These are phyloP conservation scores for Coniochaeta pulveracea DNA, from an alignment of 2,329 filamentous ascomycete species.

Conservation along the genomic window DNA sequence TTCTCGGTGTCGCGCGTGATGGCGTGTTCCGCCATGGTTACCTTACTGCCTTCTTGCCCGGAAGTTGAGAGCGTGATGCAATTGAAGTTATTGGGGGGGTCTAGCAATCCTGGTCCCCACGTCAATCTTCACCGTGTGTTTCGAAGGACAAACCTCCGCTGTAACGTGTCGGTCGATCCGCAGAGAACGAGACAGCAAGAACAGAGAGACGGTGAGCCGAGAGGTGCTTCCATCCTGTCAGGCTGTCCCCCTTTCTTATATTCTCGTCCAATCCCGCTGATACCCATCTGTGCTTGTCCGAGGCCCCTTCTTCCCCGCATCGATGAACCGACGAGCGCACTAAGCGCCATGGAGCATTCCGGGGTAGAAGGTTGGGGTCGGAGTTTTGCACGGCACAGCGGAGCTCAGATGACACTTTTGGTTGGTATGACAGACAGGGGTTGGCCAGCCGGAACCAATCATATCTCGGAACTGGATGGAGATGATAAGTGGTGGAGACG, in stretches of 20 bases:
- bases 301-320: background rate
- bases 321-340: background rate
- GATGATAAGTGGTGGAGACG: background rate
- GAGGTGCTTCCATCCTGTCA: background rate
- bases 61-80: background rate
- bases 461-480: background rate
- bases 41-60: too few species aligned
- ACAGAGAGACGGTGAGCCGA: background rate
- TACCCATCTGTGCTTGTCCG: background rate
- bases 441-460: background rate
- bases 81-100: background rate
- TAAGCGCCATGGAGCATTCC: background rate
- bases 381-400: background rate
- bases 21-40: conserved; percentile 3
- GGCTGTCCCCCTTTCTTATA: background rate
- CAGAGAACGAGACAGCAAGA: too few species aligned
- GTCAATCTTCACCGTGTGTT: background rate
- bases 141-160: too few species aligned
- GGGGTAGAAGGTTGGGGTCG: conserved; percentile 3
- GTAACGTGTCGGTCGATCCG: too few species aligned
- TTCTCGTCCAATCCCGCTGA: too few species aligned
- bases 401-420: background rate
- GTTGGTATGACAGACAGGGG: too few species aligned
- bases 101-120: background rate
- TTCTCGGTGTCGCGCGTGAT: conserved; percentile 2